Conservation (phyloP, 768 basidiomycete genomes). For the Exsudoporus frostii region DNA sequence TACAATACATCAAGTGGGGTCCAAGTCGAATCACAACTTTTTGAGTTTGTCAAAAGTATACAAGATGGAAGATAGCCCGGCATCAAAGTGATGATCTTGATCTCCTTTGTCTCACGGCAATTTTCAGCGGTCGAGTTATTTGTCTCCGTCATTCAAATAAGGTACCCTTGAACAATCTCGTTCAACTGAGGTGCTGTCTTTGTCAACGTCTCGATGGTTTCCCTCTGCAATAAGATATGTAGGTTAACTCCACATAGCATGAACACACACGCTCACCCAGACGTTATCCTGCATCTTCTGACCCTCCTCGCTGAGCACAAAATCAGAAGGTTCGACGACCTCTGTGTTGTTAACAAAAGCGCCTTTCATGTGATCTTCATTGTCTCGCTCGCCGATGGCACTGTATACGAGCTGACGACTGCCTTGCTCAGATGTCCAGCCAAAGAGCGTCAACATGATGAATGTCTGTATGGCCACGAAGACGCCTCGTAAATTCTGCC, state of each 20-base stretch:
- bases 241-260: background rate
- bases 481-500: background rate
- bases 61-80: too few relatives aligned
- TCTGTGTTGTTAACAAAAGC: slow-evolving; percentile 12
- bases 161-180: slow-evolving; percentile 13
- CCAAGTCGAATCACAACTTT: too few relatives aligned
- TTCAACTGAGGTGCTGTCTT: slow-evolving; percentile 9
- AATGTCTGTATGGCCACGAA: background rate
- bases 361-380: slow-evolving; percentile 22
- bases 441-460: slow-evolving; percentile 11
- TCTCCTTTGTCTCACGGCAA: too few relatives aligned
- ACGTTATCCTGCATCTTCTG: slow-evolving; percentile 26
- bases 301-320: slow-evolving; percentile 31
- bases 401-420: slow-evolving; percentile 34
- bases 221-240: slow-evolving; percentile 8
- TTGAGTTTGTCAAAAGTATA: too few relatives aligned
- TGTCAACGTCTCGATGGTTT: slow-evolving; percentile 21
- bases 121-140: too few relatives aligned
- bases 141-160: background rate
- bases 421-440: slow-evolving; percentile 30
- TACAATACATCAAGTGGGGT: too few relatives aligned
- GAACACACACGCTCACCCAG: slow-evolving; percentile 33
- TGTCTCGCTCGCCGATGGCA: slow-evolving; percentile 24
- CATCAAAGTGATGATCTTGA: too few relatives aligned
- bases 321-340: slow-evolving; percentile 31